Base-by-base conservation (phyloP, 306 rosid species). In the Inga oerstediana region DNA sequence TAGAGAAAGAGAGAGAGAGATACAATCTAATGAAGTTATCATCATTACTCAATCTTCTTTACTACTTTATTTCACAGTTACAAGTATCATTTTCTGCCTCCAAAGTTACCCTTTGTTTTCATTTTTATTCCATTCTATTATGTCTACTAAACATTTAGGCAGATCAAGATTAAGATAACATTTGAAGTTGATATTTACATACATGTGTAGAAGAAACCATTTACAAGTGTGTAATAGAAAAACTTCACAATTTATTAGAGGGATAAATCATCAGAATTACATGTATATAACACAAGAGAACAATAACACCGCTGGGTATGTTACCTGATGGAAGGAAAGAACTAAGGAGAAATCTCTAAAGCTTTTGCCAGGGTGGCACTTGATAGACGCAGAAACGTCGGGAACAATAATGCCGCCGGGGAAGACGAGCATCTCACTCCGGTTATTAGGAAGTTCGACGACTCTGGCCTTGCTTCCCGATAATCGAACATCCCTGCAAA, bases 361-460 rank as follows among this genome's bases (percentile, higher is more conserved):
- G 52, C 90, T 91, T 76, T 92, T 94, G 68, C 94, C 97, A 41
- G 87, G 88, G 17, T 89, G 89, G 85, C 97, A 92, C 84, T 80
- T 91, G 85, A 92, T 84, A 80, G 90, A 79, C 5, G 82, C 65
- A 62, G 94, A 46, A 2, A 92, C 94, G 61, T 79, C 30, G 0
- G 86, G 86, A 11, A 92, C 89, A 34, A 88, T 81, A 30, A 84
- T 72, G 3, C 90, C 94, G 19, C 87, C 91, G 0, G 97, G 97
- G 1, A 92, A 71, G 8, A 85, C 76, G 12, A 92, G 87, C 86
- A 89, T 88, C 44, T 86, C 83, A 1, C 74, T 82, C 22, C 78
- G 87, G 46, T 81, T 84, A 72, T 4, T 43, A 56, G 91, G 88
- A 49, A 92, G 44, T 0, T 92, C 89, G 59, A 85, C 75, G 82